Conservation (phyloP, 2,329 filamentous ascomycete species). For the Fusarium pininemorale region DNA sequence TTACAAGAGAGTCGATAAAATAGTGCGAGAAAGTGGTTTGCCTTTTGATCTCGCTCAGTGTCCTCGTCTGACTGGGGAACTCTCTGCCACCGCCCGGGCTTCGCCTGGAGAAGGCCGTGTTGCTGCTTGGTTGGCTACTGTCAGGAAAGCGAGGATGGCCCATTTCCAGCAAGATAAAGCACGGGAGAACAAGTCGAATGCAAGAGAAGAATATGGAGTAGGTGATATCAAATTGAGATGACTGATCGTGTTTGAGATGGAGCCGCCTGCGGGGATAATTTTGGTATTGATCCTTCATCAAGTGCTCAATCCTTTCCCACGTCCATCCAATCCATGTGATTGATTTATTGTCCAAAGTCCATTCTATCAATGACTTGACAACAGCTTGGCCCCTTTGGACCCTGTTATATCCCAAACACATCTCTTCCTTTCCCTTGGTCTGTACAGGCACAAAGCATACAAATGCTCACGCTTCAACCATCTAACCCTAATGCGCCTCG, state of each 20-base stretch:
- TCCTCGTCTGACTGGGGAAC: not conserved
- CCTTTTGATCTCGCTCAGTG: constrained; percentile 28
- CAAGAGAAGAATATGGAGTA: not conserved
- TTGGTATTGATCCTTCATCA: constrained; percentile 16
- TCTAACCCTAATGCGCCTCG: constrained; percentile 30
- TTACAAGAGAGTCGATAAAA: constrained; percentile 56
- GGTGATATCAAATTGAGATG: not conserved
- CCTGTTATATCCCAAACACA: not conserved
- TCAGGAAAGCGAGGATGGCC: not conserved
- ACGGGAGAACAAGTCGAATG: not conserved
- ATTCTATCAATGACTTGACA: constrained; percentile 9
- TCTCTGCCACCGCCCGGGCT: not conserved
- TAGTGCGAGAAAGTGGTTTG: constrained; percentile 50
- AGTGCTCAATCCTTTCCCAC: not conserved
- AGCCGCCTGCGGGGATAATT: constrained; percentile 52
- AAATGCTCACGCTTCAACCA: constrained; percentile 12
- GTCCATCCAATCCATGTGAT: not conserved
- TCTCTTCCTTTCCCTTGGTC: not conserved
- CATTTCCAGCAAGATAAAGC: not conserved
- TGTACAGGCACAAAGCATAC: constrained; percentile 19
- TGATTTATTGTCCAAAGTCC: not conserved
- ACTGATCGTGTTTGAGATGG: not conserved
- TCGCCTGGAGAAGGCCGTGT: not conserved
- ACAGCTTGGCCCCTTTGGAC: not conserved
- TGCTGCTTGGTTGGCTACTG: constrained; percentile 3